Evolutionary conservation across 2,329 filamentous ascomycete species (phyloP).

Genomic region (Trichoderma atrobrunneum): DNA sequence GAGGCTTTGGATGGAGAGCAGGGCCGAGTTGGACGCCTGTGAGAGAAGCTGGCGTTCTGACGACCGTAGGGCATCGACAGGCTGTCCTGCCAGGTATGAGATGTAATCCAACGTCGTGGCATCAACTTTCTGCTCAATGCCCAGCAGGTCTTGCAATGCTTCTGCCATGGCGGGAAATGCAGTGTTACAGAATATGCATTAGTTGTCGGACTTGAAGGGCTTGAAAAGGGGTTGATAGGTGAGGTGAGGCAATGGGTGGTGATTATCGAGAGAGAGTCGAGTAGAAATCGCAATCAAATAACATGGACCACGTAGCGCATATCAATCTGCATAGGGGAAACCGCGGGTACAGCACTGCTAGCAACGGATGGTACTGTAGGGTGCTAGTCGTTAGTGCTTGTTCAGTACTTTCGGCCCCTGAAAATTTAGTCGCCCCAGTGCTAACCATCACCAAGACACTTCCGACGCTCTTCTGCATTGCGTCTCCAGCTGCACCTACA

Average conservation of each 20-base stretch:
- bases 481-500: neutral
- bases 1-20: slow-evolving; percentile 80
- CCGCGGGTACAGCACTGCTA: neutral
- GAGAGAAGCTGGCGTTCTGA: slow-evolving; percentile 77
- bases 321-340: neutral
- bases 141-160: slow-evolving; percentile 36
- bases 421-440: neutral
- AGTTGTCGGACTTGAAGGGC: neutral
- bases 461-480: neutral
- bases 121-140: slow-evolving; percentile 39
- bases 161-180: slow-evolving; percentile 34
- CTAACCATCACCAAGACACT: neutral
- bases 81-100: slow-evolving; percentile 70
- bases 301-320: neutral
- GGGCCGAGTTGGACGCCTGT: slow-evolving; percentile 74
- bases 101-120: slow-evolving; percentile 67
- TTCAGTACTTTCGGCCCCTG: neutral
- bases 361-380: neutral
- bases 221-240: neutral
- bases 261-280: neutral
- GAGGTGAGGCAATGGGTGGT: neutral
- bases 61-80: slow-evolving; percentile 67
- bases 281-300: neutral
- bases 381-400: neutral
- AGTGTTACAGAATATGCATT: neutral